phyloP scores from a whole-genome alignment of 371 early-diverging fungal genomes.

The Choanephora cucurbitarum region DNA sequence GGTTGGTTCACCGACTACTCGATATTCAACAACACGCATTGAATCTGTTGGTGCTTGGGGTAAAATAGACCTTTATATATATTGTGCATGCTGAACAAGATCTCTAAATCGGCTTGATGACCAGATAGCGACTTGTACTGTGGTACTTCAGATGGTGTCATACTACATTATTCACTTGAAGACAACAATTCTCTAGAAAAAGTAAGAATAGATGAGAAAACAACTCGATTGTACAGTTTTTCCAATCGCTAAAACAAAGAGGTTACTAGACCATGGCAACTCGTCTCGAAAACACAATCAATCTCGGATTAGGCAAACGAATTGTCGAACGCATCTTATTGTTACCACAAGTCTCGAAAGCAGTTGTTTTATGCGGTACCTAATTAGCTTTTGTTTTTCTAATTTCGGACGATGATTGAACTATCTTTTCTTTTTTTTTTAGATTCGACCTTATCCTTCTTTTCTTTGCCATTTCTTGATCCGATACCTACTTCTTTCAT shows the following conservation, averaged over 20 bases:
- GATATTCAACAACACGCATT: constrained; percentile 27
- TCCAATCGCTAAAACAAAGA: not conserved
- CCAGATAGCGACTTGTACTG: constrained; percentile 70
- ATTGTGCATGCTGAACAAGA: no score
- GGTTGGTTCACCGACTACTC: constrained; percentile 17
- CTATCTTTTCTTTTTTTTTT: no score
- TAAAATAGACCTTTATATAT: no score
- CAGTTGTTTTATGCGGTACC: constrained; percentile 75
- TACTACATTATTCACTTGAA: constrained; percentile 67
- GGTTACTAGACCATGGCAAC: constrained; percentile 41
- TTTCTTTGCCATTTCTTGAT: constrained; percentile 62
- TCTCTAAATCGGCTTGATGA: no score
- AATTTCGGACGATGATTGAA: no score
- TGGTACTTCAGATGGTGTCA: constrained; percentile 74
- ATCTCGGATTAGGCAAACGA: constrained; percentile 65
- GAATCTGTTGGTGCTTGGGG: constrained; percentile 65
- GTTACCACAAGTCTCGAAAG: constrained; percentile 69
- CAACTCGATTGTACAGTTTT: not conserved
- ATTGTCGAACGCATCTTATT: constrained; percentile 69
- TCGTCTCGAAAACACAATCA: constrained; percentile 50
- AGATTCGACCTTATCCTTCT: constrained; percentile 70
- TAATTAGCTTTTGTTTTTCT: no score
- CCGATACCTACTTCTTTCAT: constrained; percentile 54
- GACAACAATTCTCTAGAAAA: constrained; percentile 32
- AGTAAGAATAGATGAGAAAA: constrained; percentile 26